phyloP scores from a whole-genome alignment of 805 yeast genomes.

The Saturnispora diversa region DNA sequence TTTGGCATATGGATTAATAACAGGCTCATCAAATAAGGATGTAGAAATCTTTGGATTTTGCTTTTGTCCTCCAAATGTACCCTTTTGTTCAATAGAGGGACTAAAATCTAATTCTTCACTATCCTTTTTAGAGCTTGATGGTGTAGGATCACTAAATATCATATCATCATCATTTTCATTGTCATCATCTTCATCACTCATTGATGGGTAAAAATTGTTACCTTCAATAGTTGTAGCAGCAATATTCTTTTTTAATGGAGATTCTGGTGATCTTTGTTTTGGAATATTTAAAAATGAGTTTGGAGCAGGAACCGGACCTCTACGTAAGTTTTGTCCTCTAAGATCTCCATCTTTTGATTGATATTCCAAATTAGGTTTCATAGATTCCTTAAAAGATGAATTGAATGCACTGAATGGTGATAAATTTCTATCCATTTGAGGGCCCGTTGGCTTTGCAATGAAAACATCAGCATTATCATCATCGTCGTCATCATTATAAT shows the following conservation, averaged over 20 bases:
- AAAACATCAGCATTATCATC: constrained; percentile 11
- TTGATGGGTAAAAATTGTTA: constrained; percentile 6
- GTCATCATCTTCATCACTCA: constrained; percentile 6
- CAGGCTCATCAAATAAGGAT: constrained; percentile 12
- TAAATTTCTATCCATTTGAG: constrained; percentile 18
- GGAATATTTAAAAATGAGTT: constrained; percentile 12
- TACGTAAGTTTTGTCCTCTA: too few relatives aligned
- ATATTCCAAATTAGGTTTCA: constrained; percentile 15
- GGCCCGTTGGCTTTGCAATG: neutral
- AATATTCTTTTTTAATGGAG: constrained; percentile 1
- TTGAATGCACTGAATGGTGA: constrained; percentile 33
- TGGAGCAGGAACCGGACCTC: too few relatives aligned
- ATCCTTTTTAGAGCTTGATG: neutral
- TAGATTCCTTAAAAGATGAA: constrained; percentile 24
- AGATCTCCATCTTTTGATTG: neutral
- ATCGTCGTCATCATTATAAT: constrained; percentile 15
- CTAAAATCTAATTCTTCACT: constrained; percentile 7
- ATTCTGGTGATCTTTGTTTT: constrained; percentile 17
- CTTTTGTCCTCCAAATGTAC: too few relatives aligned
- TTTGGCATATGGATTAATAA: constrained; percentile 13
- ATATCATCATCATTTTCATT: neutral
- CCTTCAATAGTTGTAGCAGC: neutral
- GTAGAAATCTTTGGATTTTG: constrained; percentile 2
- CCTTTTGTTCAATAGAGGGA: constrained; percentile 1
- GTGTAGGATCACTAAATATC: neutral